Evolutionary conservation across 306 rosid species (phyloP), one percentile per base, ranked within the genome.

Genomic region (Fragaria vesca): DNA sequence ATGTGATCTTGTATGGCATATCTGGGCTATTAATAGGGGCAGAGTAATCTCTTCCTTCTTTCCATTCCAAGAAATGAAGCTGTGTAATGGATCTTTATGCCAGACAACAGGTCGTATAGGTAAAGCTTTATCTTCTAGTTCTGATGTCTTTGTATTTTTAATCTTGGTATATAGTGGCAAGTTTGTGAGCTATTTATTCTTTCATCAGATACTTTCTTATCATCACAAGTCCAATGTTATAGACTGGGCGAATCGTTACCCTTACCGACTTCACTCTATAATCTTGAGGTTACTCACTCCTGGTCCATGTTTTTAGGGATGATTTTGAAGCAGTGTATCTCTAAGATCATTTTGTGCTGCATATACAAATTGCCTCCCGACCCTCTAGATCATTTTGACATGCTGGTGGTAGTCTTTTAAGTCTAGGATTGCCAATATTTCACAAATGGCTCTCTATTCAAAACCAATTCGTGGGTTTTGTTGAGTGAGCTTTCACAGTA

Each of bases 1-100:
- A 43, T 43, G 16, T 73, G 77, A 13, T 73, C 42, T 13, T 40
- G 67, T 57, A 73, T 55, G 38, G 51, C 67, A 55, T 73, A 73
- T 55, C 66, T 54, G 36, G 63, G n/a, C 7, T 52, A 72, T 12
- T 16, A 57, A 24, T 57, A 73, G 40, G 68, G 60, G 36, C 52
- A 57, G 52, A 8, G 8, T 73, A 11, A 15, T 73, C 24, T 73
- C 68, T 5, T 40, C 38, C 21, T 73, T 73, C 36, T 42, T 69
- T 20, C 66, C 66, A 54, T 61, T 32, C n/a, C 69, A 30, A 73
- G 66, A 55, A 73, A 38, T 73, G 40, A 57, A 55, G 40, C 24
- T 21, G 10, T 32, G 32, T 24, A n/a, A 4, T 71, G 5, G 40
- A 0, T 48, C 16, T 48, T 48, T 48, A 48, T 48, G 54, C 54